Conservation (phyloP, 257 asterid species). For the Capsicum chinense region DNA sequence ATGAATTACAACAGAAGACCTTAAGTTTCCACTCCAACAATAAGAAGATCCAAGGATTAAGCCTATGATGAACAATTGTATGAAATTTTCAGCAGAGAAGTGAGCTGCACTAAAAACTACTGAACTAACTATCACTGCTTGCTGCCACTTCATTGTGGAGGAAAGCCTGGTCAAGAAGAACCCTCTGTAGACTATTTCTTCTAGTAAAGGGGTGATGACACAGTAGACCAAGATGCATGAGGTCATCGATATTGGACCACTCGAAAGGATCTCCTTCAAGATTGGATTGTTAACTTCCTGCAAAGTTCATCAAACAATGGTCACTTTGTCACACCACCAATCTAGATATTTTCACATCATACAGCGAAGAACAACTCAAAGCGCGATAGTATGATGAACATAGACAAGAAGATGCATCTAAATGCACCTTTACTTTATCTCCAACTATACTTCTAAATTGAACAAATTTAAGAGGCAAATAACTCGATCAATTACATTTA, state of each 20-base stretch:
- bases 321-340: neutral
- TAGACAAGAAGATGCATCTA: neutral
- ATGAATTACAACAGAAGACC: conserved; percentile 62
- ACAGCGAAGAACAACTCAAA: neutral
- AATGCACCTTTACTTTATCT: neutral
- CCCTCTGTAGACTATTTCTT: conserved; percentile 87
- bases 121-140: conserved; percentile 70
- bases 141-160: conserved; percentile 71
- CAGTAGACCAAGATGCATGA: conserved; percentile 64
- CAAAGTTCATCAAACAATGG: neutral
- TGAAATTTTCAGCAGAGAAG: conserved; percentile 75
- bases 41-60: conserved; percentile 73
- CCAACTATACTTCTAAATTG: neutral
- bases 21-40: conserved; percentile 83
- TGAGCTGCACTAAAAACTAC: conserved; percentile 75
- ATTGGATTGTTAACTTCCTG: conserved; percentile 73
- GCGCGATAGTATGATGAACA: neutral
- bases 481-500: neutral
- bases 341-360: neutral
- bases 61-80: conserved; percentile 66
- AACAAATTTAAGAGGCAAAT: neutral
- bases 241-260: conserved; percentile 53
- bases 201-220: conserved; percentile 72
- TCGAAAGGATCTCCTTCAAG: conserved; percentile 63
- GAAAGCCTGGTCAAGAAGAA: conserved; percentile 72